Conservation (phyloP, 1,139 yeast species). For the Debaryomycetaceae sp. region DNA sequence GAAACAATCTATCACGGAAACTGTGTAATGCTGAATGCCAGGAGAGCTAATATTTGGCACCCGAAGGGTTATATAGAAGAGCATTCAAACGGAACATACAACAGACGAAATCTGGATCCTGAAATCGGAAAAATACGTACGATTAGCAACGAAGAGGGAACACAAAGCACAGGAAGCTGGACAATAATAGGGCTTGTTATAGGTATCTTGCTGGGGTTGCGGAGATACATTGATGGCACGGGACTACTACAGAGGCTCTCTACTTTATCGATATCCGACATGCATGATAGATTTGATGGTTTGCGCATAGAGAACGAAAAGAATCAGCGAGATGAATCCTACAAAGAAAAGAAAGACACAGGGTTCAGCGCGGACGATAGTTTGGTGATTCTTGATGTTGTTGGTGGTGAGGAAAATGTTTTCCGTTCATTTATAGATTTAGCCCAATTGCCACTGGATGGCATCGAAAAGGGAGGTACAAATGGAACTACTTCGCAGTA, state of each 20-base stretch:
- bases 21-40: background rate
- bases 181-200: background rate
- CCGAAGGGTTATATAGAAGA: background rate
- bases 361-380: constrained; percentile 5
- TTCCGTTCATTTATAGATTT: constrained; percentile 4
- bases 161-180: background rate
- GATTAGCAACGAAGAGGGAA: background rate
- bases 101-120: background rate
- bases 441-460: background rate
- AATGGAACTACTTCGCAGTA: constrained; percentile 2
- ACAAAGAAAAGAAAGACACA: background rate
- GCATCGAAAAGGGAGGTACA: background rate
- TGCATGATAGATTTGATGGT: background rate
- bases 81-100: background rate
- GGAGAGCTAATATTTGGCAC: background rate
- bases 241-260: background rate
- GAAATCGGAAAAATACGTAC: background rate
- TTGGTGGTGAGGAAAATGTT: background rate
- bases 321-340: background rate
- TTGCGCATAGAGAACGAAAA: background rate
- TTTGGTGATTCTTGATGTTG: constrained; percentile 5
- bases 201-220: background rate
- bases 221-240: background rate
- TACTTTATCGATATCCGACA: background rate
- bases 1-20: background rate